Percentiles rank a stretch among this genome's conserved stretches.
These are phyloP conservation scores for Macadamia tetraphylla DNA, from an alignment of 164 flowering plant species.

Conservation along the genomic window DNA sequence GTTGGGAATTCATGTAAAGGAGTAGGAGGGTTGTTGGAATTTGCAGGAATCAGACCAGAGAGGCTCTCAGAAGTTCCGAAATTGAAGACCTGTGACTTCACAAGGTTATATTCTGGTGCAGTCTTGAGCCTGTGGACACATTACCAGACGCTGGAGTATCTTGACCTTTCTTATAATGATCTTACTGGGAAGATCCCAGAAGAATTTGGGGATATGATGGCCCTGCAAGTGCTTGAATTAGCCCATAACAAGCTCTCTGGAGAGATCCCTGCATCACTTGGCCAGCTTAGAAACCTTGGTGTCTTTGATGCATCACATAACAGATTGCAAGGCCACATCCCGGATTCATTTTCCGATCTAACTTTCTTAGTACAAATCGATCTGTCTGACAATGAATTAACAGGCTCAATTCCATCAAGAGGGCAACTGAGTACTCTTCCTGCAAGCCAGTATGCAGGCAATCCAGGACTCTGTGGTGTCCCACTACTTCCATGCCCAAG, in stretches of 20 bases:
- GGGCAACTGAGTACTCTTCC: slow-evolving; percentile 92
- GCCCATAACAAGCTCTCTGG: slow-evolving; percentile 78
- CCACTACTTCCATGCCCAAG: slow-evolving; percentile 64
- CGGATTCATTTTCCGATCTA: slow-evolving; percentile 73
- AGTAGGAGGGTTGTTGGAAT: slow-evolving; percentile 84
- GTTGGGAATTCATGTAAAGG: slow-evolving; percentile 87
- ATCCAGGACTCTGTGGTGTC: slow-evolving; percentile 93
- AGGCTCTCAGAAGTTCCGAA: slow-evolving; percentile 64
- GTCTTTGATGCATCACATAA: slow-evolving; percentile 89
- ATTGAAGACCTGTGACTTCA: slow-evolving; percentile 71
- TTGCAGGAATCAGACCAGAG: slow-evolving; percentile 82
- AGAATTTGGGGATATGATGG: slow-evolving; percentile 73
- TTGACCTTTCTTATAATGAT: slow-evolving; percentile 84
- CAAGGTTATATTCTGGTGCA: slow-evolving; percentile 72
- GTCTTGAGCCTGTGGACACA: slow-evolving; percentile 65
- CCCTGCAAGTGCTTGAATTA: slow-evolving; percentile 68
- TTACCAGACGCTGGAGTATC: slow-evolving; percentile 74
- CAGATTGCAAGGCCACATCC: slow-evolving; percentile 72
- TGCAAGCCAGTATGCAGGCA: slow-evolving; percentile 63
- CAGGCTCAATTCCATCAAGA: slow-evolving; percentile 71
- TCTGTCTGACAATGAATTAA: slow-evolving; percentile 65
- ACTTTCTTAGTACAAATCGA: slow-evolving; percentile 84
- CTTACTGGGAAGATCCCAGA: slow-evolving; percentile 68
- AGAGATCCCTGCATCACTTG: slow-evolving; percentile 67
- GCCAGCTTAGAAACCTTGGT: slow-evolving; percentile 60